Conservation (phyloP, 768 basidiomycete species). For the Kwoniella dendrophila region DNA sequence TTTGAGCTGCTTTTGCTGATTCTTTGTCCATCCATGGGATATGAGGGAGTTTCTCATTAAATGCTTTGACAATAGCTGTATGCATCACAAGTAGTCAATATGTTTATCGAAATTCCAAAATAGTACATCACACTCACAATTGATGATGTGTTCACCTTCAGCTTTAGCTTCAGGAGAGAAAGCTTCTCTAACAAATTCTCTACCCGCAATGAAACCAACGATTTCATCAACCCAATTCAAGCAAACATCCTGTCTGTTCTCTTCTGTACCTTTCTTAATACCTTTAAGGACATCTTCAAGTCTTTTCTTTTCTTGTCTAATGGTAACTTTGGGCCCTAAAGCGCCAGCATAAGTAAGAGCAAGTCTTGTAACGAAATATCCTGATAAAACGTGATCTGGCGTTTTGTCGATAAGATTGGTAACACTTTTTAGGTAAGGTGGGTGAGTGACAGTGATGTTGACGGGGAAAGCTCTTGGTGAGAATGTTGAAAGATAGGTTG, state of each 20-base stretch:
- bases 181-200: slow-evolving; percentile 68
- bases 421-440: slow-evolving; percentile 71
- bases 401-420: slow-evolving; percentile 71
- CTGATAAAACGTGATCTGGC: slow-evolving; percentile 72
- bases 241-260: slow-evolving; percentile 83
- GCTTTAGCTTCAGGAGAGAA: slow-evolving; percentile 68
- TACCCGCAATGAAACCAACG: slow-evolving; percentile 85
- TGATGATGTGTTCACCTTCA: slow-evolving; percentile 81
- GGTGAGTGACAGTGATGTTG: slow-evolving; percentile 78
- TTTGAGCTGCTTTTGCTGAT: slow-evolving; percentile 76
- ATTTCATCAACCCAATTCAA: slow-evolving; percentile 69
- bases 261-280: slow-evolving; percentile 80
- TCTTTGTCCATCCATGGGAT: slow-evolving; percentile 90
- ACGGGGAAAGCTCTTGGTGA: slow-evolving; percentile 70
- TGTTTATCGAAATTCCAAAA: neutral
- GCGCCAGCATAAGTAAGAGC: slow-evolving; percentile 66
- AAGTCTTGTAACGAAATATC: slow-evolving; percentile 80
- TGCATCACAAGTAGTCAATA: slow-evolving; percentile 5
- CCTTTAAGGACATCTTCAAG: slow-evolving; percentile 76
- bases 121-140: slow-evolving; percentile 64
- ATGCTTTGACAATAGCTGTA: slow-evolving; percentile 72
- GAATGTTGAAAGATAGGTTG: slow-evolving; percentile 82
- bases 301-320: slow-evolving; percentile 73
- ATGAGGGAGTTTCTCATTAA: slow-evolving; percentile 71
- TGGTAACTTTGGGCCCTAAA: slow-evolving; percentile 73